These are phyloP conservation scores for Thozetella sp. DNA, from an alignment of 495 filamentous ascomycete genomes.

Conservation along the genomic window DNA sequence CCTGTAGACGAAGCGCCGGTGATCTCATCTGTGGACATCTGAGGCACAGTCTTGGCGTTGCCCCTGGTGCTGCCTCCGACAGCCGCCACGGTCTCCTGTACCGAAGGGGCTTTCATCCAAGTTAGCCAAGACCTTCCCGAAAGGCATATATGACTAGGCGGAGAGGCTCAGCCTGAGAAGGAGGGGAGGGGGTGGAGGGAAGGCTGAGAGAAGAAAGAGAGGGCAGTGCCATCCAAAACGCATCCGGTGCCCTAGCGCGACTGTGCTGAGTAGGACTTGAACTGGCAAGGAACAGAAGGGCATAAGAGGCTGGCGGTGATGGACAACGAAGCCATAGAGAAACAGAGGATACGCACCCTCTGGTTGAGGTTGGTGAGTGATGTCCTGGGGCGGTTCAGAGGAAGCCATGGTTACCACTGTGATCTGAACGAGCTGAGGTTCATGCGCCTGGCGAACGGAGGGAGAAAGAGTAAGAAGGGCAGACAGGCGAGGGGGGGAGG, in stretches of 20 bases:
- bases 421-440: slow-evolving; percentile 6
- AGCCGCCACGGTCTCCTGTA: too few species aligned
- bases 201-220: not conserved
- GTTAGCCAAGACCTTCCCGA: not conserved
- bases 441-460: not conserved
- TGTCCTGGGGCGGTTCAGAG: slow-evolving; percentile 8
- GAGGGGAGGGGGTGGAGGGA: not conserved
- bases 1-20: too few species aligned
- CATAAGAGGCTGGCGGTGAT: not conserved
- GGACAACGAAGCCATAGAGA: slow-evolving; percentile 4
- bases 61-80: too few species aligned
- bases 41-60: too few species aligned
- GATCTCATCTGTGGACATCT: not conserved
- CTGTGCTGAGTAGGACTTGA: not conserved
- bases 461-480: not conserved
- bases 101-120: not conserved
- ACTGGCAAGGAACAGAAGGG: not conserved
- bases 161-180: too few species aligned
- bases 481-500: not conserved
- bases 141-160: too few species aligned
- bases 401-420: not conserved
- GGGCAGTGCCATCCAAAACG: not conserved
- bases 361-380: slow-evolving; percentile 8
- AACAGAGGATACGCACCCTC: slow-evolving; percentile 14
- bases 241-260: not conserved